Base-by-base conservation (phyloP, 2,329 filamentous ascomycete species). In the Exophiala spinifera region DNA sequence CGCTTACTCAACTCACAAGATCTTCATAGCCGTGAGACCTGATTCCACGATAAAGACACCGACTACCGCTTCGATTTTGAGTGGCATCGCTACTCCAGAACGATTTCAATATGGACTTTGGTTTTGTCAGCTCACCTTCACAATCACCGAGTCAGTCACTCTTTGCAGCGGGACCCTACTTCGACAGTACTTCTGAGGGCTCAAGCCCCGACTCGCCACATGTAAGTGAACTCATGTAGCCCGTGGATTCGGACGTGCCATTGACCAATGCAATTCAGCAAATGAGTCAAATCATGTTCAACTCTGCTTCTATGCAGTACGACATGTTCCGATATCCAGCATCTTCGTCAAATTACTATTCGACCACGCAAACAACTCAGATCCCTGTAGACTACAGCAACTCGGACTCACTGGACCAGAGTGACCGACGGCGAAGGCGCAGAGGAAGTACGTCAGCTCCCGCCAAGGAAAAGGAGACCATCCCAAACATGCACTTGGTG, bases 401-500 rank as follows among this genome's bases (percentile, higher is more conserved):
- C 19, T 56, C 60, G 4, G 63, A 57, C 11, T 53, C 61, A 36
- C 56, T 65, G 43, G 64, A 64, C 45, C 62, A 63, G 14, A 57
- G 53, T 14, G 60, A 65, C 43, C 57, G 62, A 48, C 53, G 63
- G 46, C 47, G 62, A 40, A 51, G 59, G 39, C 53, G 60, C 45
- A 56, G 59, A 15, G 60, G 55, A 21, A 63, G 55, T 36, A 58
- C 51, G 13, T 52, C 57, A 25, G 44, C 55, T 10, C 37, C 57
- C 15, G 17, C 52, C 13, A 61, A 65, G 45, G 66, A 63, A 19
- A 64, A 63, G 43, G 64, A 64, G 15, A 61, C 57, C 6, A 56
- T 64, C 11, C 59, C 64, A n/a, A 66, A 62, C 47, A 66, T 67
- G 65, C 64, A 66, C 45, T 51, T 66, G 49, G 65, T 68, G 60